Percentiles rank a stretch among this genome's conserved stretches.
phyloP scores from a whole-genome alignment of 768 basidiomycete genomes.

The Podaxis sp. region DNA sequence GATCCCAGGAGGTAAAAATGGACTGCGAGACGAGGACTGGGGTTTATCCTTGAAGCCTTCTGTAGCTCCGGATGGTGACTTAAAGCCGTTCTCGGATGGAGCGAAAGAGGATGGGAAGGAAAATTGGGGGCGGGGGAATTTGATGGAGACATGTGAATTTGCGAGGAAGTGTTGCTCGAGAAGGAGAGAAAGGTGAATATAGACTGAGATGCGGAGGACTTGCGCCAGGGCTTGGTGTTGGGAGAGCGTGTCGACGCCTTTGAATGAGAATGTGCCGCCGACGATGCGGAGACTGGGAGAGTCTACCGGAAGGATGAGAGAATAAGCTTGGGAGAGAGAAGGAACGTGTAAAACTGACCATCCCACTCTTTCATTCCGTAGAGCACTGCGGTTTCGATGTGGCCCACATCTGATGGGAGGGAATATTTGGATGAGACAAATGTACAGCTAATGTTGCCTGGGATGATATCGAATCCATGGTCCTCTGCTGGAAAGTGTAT shows the following conservation, averaged over 20 bases:
- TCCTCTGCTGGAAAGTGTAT: slow-evolving; percentile 34
- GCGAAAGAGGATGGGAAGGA: slow-evolving; percentile 26
- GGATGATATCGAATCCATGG: slow-evolving; percentile 39
- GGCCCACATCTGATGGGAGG: slow-evolving; percentile 33
- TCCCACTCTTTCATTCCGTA: slow-evolving; percentile 55
- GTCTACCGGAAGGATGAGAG: not conserved
- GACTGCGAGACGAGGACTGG: slow-evolving; percentile 18
- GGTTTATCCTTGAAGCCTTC: not conserved
- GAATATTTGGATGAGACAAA: slow-evolving; percentile 42
- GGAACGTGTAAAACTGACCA: slow-evolving; percentile 31
- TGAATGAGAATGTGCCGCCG: slow-evolving; percentile 63
- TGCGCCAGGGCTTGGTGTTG: slow-evolving; percentile 46
- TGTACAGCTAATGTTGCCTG: slow-evolving; percentile 39
- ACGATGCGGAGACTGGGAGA: slow-evolving; percentile 34
- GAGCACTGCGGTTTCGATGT: slow-evolving; percentile 35
- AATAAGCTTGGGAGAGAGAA: not conserved
- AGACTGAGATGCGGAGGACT: slow-evolving; percentile 52
- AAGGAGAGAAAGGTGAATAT: slow-evolving; percentile 54
- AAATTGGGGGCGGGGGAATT: slow-evolving; percentile 36
- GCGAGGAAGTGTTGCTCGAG: slow-evolving; percentile 60
- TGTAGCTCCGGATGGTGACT: not conserved
- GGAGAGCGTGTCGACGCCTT: slow-evolving; percentile 39
- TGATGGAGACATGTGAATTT: slow-evolving; percentile 49
- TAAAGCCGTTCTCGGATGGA: slow-evolving; percentile 1
- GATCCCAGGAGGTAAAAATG: slow-evolving; percentile 40